Percentiles rank a stretch among this genome's conserved stretches.
phyloP scores from a whole-genome alignment of 2,329 filamentous ascomycete genomes.

The Magnaporthiopsis rhizophila region DNA sequence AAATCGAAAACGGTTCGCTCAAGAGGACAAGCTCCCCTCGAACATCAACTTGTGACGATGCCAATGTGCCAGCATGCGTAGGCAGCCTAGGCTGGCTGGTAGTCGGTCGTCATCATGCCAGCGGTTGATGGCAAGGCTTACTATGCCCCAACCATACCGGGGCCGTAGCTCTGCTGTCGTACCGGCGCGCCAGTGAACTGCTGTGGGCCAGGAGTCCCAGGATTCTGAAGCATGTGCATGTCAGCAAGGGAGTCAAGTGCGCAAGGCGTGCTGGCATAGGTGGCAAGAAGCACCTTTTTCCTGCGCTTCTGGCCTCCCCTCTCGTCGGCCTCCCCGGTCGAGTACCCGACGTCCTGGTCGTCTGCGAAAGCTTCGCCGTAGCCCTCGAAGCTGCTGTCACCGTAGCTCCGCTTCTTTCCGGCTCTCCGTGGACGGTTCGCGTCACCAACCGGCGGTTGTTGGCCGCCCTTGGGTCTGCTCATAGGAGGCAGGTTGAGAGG shows the following conservation, averaged over 20 bases:
- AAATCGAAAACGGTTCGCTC: background rate
- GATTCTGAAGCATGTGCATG: constrained; percentile 35
- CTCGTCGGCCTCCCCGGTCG: constrained; percentile 64
- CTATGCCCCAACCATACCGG: constrained; percentile 52
- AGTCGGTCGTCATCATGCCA: background rate
- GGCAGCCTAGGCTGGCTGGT: too few species aligned
- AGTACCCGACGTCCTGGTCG: constrained; percentile 57
- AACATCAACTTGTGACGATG: background rate
- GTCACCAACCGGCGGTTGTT: constrained; percentile 32
- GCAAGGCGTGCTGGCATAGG: constrained; percentile 13
- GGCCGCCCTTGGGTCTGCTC: constrained; percentile 30
- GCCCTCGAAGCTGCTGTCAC: constrained; percentile 66
- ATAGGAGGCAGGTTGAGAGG: constrained; percentile 30
- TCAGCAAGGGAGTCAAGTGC: constrained; percentile 9
- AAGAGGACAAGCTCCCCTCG: background rate
- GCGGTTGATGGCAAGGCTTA: background rate
- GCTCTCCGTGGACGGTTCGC: constrained; percentile 52
- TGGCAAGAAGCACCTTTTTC: constrained; percentile 50
- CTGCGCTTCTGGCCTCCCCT: constrained; percentile 49
- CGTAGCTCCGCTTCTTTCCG: constrained; percentile 68
- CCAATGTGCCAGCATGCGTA: too few species aligned
- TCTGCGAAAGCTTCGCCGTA: constrained; percentile 66
- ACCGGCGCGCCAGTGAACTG: constrained; percentile 33
- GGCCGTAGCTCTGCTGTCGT: constrained; percentile 47
- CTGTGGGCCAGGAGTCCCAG: constrained; percentile 25